A percentile compares a stretch with the other conserved stretches of the same genome.
Conservation (phyloP, 768 basidiomycete species). For the Lentinula aciculospora region DNA sequence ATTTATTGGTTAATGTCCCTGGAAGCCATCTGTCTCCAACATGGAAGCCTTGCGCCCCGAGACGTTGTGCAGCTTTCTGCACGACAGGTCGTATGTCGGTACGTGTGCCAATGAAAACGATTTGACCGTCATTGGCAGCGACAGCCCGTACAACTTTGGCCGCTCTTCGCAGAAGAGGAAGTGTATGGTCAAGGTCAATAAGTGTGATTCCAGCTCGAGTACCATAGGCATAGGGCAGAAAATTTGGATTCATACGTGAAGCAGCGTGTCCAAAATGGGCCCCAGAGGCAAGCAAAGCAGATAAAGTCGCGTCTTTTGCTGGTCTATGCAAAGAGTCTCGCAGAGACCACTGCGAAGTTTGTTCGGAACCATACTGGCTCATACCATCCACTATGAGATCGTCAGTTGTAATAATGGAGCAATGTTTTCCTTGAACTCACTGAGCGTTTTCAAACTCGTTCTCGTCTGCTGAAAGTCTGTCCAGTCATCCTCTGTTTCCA, state of each 20-base stretch:
- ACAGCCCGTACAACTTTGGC: constrained; percentile 82
- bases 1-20: constrained; percentile 89
- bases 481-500: constrained; percentile 61
- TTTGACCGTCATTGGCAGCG: constrained; percentile 72
- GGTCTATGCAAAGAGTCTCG: constrained; percentile 67
- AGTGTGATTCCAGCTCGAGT: constrained; percentile 84
- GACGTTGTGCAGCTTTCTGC: constrained; percentile 70
- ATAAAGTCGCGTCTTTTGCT: constrained; percentile 68
- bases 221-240: constrained; percentile 90
- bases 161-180: constrained; percentile 87
- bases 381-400: constrained; percentile 50
- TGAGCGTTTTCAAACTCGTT: constrained; percentile 47
- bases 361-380: constrained; percentile 71
- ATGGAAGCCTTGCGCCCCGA: constrained; percentile 78
- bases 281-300: constrained; percentile 86
- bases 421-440: constrained; percentile 28
- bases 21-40: constrained; percentile 90
- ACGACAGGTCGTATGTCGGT: constrained; percentile 72
- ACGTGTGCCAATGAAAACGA: constrained; percentile 89
- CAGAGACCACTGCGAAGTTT: constrained; percentile 67
- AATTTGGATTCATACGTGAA: constrained; percentile 83
- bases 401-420: constrained; percentile 11
- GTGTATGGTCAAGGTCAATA: constrained; percentile 92
- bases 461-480: constrained; percentile 53
- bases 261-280: constrained; percentile 91